Base-by-base conservation (phyloP, 768 basidiomycete species). In the Pleurotus sapidus region DNA sequence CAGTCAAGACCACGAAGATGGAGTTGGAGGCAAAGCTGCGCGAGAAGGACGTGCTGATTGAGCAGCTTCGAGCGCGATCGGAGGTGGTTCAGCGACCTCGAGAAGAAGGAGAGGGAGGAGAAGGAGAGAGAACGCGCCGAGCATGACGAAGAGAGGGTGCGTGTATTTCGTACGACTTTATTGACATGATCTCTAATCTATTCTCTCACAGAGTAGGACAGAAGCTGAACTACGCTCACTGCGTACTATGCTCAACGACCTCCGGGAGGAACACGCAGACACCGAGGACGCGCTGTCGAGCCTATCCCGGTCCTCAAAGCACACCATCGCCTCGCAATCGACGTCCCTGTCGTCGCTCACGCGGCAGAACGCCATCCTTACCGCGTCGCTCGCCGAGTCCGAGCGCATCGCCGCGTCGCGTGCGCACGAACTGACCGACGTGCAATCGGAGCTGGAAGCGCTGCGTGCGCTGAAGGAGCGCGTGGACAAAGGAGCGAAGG, bases 1-100 rank as follows among this genome's bases (percentile, higher is more conserved):
- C 84, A 2, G 77, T 83, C 0, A 84, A 89, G 59, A 79, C 85
- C 0, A 74, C 81, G 5, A 84, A 84, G 60, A 69, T 81, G 18
- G 87, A 90, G 38, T 71, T 90, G 38, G 88, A 91, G 67, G 77
- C 79, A 11, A 86, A 85, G 66, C 72, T 91, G 3, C 76, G 85
- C 30, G 86, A 91, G 68, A 83, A 81, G 65, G 86, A 89, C 2
- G 61, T 77, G 1, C 67, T 72, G 20, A 78, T 92, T 24, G 88
- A 89, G 43, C 72, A 83, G 45, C 75, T 9, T 93, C 8, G 88
- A 91, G 63, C 73, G 80, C 15, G 91, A 93, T 64, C 25, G 34
- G 17, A 34, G 51, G 34, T 42, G 8, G 37, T 38, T 38, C 20
- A 39, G 37, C n/a, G 51, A 54, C 11, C 18, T 40, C 6, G 51